Percentiles rank a stretch among this genome's conserved stretches.
Conservation (phyloP, 495 filamentous ascomycete genomes). For the Daldinia caldariorum region DNA sequence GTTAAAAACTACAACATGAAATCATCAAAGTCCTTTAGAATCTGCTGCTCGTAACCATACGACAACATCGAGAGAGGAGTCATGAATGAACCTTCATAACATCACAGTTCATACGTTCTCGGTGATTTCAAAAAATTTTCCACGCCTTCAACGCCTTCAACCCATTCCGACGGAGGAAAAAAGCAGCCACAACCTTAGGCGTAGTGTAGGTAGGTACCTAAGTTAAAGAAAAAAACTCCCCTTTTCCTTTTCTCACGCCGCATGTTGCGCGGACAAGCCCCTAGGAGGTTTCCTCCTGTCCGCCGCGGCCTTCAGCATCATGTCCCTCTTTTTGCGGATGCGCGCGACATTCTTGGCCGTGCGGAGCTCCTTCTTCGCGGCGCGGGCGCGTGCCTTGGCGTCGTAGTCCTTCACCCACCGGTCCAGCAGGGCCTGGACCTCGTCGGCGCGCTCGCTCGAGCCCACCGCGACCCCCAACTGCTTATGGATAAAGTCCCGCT, state of each 20-base stretch:
- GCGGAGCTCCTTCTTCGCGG: conserved; percentile 20
- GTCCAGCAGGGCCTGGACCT: conserved; percentile 35
- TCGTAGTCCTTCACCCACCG: conserved; percentile 31
- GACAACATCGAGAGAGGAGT: not conserved
- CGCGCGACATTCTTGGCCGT: conserved; percentile 11
- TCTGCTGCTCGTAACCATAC: not conserved
- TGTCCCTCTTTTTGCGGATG: conserved; percentile 19
- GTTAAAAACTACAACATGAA: not conserved
- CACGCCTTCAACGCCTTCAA: not conserved
- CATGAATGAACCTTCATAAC: not conserved
- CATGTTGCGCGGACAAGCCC: not conserved
- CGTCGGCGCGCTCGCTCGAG: conserved; percentile 21
- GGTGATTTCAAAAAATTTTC: not conserved
- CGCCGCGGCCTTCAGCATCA: not conserved
- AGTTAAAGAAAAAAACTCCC: not conserved
- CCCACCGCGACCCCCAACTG: conserved; percentile 27
- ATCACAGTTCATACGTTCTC: not conserved
- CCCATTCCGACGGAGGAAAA: not conserved
- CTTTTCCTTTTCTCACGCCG: not conserved
- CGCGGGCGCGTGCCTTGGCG: not conserved
- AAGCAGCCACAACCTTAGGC: not conserved
- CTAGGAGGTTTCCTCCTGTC: not conserved
- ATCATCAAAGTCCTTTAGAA: not conserved
- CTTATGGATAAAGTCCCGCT: conserved; percentile 37
- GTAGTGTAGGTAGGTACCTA: not conserved